Base-by-base conservation (phyloP, 176 grass and related monocot species). In the Oryza glumipatula region DNA sequence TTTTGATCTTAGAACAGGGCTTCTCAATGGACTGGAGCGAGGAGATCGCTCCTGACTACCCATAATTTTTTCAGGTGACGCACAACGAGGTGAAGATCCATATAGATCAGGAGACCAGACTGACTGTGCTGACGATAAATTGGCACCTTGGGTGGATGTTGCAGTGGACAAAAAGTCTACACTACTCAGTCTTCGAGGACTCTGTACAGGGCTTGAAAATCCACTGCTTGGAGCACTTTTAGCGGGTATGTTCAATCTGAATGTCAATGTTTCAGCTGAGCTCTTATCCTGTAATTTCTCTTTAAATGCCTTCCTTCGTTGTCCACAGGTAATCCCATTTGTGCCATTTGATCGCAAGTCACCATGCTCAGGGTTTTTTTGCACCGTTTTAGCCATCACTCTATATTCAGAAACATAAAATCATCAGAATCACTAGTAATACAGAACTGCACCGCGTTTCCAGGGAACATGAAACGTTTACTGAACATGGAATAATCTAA, bases 211-310 rank as follows among this genome's bases (percentile, higher is more conserved):
- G 68, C 93, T 96, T 51, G 96, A 95, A 84, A 94, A 84, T 26
- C 85, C 91, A 63, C 94, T 99, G 39, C 78, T 89, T 67, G 93
- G 96, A 73, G 87, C 93, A 87, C 93, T 95, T 88, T 92, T 86
- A 70, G 88, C 85, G 63, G 88, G 94, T 85, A 90, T 89, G 76
- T 94, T 90, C 80, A 94, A 68, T 30, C 76, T 92, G 75, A 94
- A 88, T 7, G 85, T 86, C 68, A 78, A 56, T 78, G 87, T 76
- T 72, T 88, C 89, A 80, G 47, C 52, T 36, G 82, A 92, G 78
- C 47, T 84, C 65, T 79, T 80, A 78, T 86, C 82, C 65, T 90
- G 85, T 13, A 95, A 76, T 24, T 72, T 91, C 45, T 80, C 89
- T 80, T 79, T 84, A 80, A 84, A 95, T 46, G 26, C 80, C 63